Evolutionary conservation across 176 grass and related monocot species (phyloP), one percentile per base, ranked within the genome.

Genomic region (Otatea glauca): DNA sequence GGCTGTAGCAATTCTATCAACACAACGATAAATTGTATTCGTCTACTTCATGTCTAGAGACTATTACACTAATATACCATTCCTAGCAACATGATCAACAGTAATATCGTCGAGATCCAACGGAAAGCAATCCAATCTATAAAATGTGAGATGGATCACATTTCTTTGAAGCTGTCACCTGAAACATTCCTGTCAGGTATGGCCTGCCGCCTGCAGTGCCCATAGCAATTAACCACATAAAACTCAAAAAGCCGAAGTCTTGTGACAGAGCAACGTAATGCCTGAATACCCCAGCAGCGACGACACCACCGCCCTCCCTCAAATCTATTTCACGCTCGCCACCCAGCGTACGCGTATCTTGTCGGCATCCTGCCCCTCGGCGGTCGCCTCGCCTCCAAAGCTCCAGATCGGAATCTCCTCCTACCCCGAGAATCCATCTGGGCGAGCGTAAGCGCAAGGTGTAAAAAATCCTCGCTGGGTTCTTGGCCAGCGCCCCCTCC

Each of bases 361-460:
- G 34, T 64, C 54, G 8, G 49, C 42, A 2, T 23, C 29, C 15
- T 62, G 84, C 34, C 68, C 58, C 76, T 73, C 59, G 44, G 34
- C 84, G 58, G 65, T 32, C 67, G 45, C 48, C 13, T 9, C 38
- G 38, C 38, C 39, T 59, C 13, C 56, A 25, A 5, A 47, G 37
- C 12, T 62, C 55, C 81, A 41, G 53, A 80, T 77, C 73, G 50
- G 62, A 85, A 44, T 44, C 82, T 34, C 48, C 62, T n/a, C 8
- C 70, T 24, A 13, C 65, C 63, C 9, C 62, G 44, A 17, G 35
- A 68, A 35, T 20, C 13, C 49, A n/a, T 43, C 42, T 45, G 48
- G 49, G 48, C 18, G 39, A 83, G 65, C 47, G 48, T 12, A 17
- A 72, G 49, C 35, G 63, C 64, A 70, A 69, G 79, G 79, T 70